Conservation (phyloP, 805 yeast species). For the Maudiozyma pseudohumilis region DNA sequence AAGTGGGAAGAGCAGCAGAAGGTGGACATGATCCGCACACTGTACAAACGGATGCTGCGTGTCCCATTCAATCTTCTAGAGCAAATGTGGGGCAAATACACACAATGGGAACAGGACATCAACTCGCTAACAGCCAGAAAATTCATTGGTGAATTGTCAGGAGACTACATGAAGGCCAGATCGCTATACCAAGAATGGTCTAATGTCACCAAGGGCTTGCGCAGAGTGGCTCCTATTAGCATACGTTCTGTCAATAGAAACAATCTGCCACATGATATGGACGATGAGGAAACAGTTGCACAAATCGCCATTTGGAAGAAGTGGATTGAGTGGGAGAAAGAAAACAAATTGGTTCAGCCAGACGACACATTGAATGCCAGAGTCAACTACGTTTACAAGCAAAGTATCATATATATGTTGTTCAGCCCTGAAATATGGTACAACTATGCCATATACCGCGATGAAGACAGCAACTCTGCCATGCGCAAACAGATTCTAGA, state of each 20-base stretch:
- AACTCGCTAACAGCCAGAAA: conserved; percentile 74
- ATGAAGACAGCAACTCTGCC: conserved; percentile 10
- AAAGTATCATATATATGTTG: conserved; percentile 39
- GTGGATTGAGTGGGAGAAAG: conserved; percentile 75
- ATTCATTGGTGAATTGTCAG: conserved; percentile 70
- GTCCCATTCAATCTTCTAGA: conserved; percentile 74
- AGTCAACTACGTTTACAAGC: conserved; percentile 60
- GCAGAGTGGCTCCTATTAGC: conserved; percentile 29
- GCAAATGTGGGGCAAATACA: conserved; percentile 69
- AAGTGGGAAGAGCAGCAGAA: conserved; percentile 82
- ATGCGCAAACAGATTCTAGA: conserved; percentile 31
- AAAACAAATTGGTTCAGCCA: conserved; percentile 54
- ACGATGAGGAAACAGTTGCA: conserved; percentile 10
- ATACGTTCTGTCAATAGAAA: conserved; percentile 20
- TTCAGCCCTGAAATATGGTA: conserved; percentile 32
- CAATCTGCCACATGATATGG: conserved; percentile 19
- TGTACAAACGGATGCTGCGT: conserved; percentile 58
- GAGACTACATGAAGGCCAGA: conserved; percentile 80
- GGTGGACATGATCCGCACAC: conserved; percentile 61
- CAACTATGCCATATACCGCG: conserved; percentile 28
- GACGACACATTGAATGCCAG: conserved; percentile 44
- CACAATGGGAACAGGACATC: conserved; percentile 70
- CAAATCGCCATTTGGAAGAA: conserved; percentile 51
- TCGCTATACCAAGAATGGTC: conserved; percentile 64
- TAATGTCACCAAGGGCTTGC: conserved; percentile 43